Percentiles rank a stretch among this genome's conserved stretches.
These are phyloP conservation scores for Botrytis pseudocinerea DNA, from an alignment of 2,329 filamentous ascomycete species.

Conservation along the genomic window DNA sequence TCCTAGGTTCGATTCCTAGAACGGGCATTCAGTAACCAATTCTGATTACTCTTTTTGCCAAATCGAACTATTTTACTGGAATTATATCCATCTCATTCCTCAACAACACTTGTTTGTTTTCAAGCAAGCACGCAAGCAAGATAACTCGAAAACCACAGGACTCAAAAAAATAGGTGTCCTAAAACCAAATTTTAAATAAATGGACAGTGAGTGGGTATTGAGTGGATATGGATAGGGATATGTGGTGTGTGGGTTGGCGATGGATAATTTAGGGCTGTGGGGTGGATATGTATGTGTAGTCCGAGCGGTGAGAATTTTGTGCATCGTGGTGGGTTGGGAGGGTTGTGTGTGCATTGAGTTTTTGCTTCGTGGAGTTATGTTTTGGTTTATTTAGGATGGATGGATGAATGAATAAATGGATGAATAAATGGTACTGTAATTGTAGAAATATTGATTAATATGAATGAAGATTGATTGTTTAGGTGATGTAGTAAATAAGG, in stretches of 20 bases:
- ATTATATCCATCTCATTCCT: not conserved
- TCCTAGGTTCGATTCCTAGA: constrained; percentile 22
- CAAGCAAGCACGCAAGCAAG: not conserved
- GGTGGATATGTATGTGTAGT: not conserved
- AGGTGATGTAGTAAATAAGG: no score
- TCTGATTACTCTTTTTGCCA: rapidly evolving
- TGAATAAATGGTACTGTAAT: not conserved
- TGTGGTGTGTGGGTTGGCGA: not conserved
- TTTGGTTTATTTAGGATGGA: not conserved
- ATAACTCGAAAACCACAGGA: not conserved
- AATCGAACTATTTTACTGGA: not conserved
- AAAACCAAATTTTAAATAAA: not conserved
- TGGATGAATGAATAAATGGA: not conserved
- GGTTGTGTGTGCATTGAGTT: no score
- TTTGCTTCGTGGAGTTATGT: not conserved
- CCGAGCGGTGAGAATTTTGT: constrained; percentile 3
- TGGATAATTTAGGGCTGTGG: constrained; percentile 10
- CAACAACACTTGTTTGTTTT: not conserved
- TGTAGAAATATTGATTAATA: not conserved
- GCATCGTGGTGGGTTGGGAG: no score
- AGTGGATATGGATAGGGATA: not conserved
- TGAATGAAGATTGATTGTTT: not conserved
- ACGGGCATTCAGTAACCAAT: not conserved
- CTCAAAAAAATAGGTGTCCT: not conserved
- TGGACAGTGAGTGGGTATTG: not conserved